A percentile compares a stretch with the other conserved stretches of the same genome.
Evolutionary conservation across 306 rosid genomes (phyloP).

Genomic region (Prunus mume): DNA sequence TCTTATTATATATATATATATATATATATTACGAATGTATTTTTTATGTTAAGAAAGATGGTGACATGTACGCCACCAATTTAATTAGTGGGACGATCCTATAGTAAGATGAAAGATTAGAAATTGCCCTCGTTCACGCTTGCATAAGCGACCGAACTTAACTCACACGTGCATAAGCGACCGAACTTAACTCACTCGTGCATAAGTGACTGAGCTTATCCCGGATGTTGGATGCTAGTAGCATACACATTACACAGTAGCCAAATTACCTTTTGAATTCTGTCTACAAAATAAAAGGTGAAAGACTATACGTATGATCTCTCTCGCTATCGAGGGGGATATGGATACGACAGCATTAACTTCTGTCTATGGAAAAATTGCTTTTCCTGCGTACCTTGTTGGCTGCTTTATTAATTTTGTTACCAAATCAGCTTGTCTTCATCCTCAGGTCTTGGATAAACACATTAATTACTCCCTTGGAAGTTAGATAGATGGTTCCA

Average conservation of each 20-base stretch:
- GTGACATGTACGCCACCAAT: too few relatives aligned
- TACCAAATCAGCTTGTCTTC: neutral
- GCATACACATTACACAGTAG: neutral
- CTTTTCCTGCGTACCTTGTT: neutral
- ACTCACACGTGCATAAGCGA: too few relatives aligned
- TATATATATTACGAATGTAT: too few relatives aligned
- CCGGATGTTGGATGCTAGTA: neutral
- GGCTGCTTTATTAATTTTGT: neutral
- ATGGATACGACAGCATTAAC: slow-evolving; percentile 10
- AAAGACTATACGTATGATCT: neutral
- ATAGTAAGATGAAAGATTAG: too few relatives aligned
- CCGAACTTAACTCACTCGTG: too few relatives aligned
- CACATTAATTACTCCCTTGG: neutral
- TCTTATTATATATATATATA: too few relatives aligned
- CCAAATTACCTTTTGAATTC: neutral
- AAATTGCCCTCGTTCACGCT: too few relatives aligned
- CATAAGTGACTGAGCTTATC: too few relatives aligned
- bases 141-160: too few relatives aligned
- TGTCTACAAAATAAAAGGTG: neutral
- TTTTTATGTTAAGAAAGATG: too few relatives aligned
- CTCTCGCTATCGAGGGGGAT: neutral
- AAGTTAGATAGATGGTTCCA: neutral
- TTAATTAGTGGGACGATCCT: too few relatives aligned
- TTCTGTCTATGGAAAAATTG: neutral
- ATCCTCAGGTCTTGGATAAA: neutral